Evolutionary conservation across 2,329 filamentous ascomycete genomes (phyloP).

Genomic region (Paraconiothyrium brasiliense): DNA sequence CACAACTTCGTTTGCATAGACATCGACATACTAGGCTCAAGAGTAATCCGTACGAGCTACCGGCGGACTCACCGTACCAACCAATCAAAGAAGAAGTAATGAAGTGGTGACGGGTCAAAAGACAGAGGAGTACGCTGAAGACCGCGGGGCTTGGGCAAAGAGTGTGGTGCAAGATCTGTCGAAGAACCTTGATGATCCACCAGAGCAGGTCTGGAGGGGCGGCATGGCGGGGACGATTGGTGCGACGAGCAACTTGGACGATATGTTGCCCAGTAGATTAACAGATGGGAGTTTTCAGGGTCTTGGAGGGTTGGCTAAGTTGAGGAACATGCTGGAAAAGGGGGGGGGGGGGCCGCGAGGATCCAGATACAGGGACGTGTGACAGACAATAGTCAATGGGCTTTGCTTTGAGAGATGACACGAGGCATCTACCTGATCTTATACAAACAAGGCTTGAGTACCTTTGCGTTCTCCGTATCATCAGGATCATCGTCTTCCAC

Average conservation of each 20-base stretch:
- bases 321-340: not conserved
- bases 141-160: not conserved
- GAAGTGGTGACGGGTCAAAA: not conserved
- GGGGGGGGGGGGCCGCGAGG: no score
- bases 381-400: no score
- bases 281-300: not conserved
- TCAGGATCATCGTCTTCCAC: conserved; percentile 59
- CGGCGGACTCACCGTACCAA: no score
- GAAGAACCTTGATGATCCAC: not conserved
- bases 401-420: not conserved
- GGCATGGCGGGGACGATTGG: conserved; percentile 3
- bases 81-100: not conserved
- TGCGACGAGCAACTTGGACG: not conserved
- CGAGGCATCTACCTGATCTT: conserved; percentile 68
- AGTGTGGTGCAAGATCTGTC: not conserved
- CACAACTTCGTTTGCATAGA: no score
- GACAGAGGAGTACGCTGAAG: not conserved
- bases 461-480: conserved; percentile 70
- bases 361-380: no score
- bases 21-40: no score
- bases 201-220: not conserved
- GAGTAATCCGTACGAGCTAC: no score
- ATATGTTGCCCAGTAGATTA: not conserved
- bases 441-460: conserved; percentile 95
- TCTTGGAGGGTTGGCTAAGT: not conserved